phyloP scores from a whole-genome alignment of 768 basidiomycete genomes.

The Amanita rubescens region DNA sequence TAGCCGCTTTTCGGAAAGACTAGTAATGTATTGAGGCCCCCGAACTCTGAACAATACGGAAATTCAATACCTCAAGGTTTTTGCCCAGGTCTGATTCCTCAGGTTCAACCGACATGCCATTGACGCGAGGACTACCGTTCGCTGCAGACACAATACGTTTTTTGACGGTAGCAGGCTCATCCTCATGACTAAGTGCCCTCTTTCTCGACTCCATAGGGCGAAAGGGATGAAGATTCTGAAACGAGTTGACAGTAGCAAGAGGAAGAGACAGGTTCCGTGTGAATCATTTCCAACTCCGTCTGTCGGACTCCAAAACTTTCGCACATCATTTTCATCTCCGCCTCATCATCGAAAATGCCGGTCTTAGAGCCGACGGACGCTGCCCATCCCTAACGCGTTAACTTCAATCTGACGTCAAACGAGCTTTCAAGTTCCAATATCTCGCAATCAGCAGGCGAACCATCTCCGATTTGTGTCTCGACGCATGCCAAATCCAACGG shows the following conservation, averaged over 20 bases:
- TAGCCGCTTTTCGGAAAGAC: conserved; percentile 84
- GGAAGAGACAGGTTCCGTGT: conserved; percentile 5
- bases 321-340: not conserved
- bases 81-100: conserved; percentile 46
- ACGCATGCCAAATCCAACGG: conserved; percentile 80
- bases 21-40: conserved; percentile 21
- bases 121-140: conserved; percentile 47
- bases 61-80: conserved; percentile 54
- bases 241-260: conserved; percentile 12
- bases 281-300: conserved; percentile 35
- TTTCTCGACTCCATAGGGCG: conserved; percentile 49
- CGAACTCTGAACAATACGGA: conserved; percentile 11
- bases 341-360: not conserved
- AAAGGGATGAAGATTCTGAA: conserved; percentile 14
- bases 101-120: conserved; percentile 35
- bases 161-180: conserved; percentile 41
- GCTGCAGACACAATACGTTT: conserved; percentile 46
- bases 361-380: conserved; percentile 3
- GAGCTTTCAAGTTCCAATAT: conserved; percentile 48
- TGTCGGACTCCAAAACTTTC: conserved; percentile 28
- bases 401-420: conserved; percentile 26
- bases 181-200: conserved; percentile 47
- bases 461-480: conserved; percentile 88
- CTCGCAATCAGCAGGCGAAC: conserved; percentile 77
- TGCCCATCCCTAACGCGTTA: conserved; percentile 16